A percentile compares a stretch with the other conserved stretches of the same genome.
Evolutionary conservation across 208 protist species (phyloP).

Genomic region (Willaertia magna): DNA sequence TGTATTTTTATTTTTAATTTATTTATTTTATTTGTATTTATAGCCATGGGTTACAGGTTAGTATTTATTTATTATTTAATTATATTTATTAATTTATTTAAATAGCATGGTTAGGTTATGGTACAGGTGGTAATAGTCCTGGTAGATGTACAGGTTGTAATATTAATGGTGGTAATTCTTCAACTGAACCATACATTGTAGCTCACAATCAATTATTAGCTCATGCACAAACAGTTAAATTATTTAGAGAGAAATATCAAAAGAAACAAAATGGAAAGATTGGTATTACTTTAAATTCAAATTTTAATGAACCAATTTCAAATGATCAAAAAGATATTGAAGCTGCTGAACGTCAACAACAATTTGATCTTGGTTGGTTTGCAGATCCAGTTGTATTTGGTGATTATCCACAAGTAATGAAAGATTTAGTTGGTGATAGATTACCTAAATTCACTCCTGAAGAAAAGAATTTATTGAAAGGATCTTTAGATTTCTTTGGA

Average conservation of each 20-base stretch:
- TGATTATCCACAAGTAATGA: slow-evolving; percentile 17
- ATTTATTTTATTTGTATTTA: too few species aligned
- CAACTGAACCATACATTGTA: background rate
- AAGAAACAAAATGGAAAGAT: slow-evolving; percentile 8
- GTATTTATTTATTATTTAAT: too few species aligned
- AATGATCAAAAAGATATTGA: background rate
- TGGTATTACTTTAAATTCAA: slow-evolving; percentile 11
- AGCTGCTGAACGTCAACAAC: background rate
- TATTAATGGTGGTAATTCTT: background rate
- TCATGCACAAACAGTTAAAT: background rate
- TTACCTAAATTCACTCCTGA: slow-evolving; percentile 4
- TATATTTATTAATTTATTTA: too few species aligned
- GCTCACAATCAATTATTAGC: background rate
- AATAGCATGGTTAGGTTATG: background rate
- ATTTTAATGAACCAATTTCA: background rate
- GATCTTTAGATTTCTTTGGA: slow-evolving; percentile 5
- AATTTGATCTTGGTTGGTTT: slow-evolving; percentile 18
- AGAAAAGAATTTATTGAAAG: background rate
- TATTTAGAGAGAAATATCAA: background rate
- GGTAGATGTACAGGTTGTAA: background rate
- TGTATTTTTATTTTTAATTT: too few species aligned
- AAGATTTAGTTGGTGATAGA: background rate
- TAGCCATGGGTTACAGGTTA: slow-evolving; percentile 1
- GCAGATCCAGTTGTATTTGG: slow-evolving; percentile 15
- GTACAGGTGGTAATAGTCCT: background rate